Base-by-base conservation (phyloP, 2,329 filamentous ascomycete genomes). In the Ophiostoma perfectum region DNA sequence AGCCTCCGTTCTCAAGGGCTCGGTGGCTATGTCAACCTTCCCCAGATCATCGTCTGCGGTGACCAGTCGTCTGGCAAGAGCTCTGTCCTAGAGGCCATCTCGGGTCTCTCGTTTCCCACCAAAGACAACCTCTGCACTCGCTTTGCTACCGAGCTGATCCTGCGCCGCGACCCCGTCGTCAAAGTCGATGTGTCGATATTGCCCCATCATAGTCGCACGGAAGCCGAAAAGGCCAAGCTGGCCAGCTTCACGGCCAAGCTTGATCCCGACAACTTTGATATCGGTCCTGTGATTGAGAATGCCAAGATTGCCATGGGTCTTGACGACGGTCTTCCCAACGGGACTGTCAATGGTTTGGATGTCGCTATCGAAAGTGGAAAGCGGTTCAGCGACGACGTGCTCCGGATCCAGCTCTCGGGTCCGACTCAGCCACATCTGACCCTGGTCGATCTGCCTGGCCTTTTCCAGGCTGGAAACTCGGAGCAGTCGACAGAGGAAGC, bases 31-130 rank as follows among this genome's bases (percentile, higher is more conserved):
- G 75, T 83, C 16, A 77, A 78, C 14, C 75, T 82, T 0, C 81
- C 81, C 0, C 77, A 82, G 70, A 81, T 83, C 68, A 82, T 88
- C 41, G 85, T 88, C 12, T 85, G 82, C 66, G 86, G 87, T 2
- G 83, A 88, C 69, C 86, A 88, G 72, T 87, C 83, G 0, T 82
- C 83, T 1, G 87, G 87, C 3, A 90, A 90, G 74, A 88, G 84
- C 68, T 88, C 86, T 0, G 85, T 89, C 0, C 81, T 90, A 0
- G 86, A 90, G 72, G 87, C 86, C 1, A 85, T 90, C 52, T 87
- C 87, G 0, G 81, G 84, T 3, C 80, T 90, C 1, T 80, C 81
- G 0, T 90, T 90, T 70, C 86, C 86, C 0, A 78, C 80, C 8
- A 84, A 86, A 38, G 83, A 84, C 67, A 84, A 81, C 49, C 74